Base-by-base conservation (phyloP, 2,329 filamentous ascomycete genomes). In the Acephala macrosclerotiorum region DNA sequence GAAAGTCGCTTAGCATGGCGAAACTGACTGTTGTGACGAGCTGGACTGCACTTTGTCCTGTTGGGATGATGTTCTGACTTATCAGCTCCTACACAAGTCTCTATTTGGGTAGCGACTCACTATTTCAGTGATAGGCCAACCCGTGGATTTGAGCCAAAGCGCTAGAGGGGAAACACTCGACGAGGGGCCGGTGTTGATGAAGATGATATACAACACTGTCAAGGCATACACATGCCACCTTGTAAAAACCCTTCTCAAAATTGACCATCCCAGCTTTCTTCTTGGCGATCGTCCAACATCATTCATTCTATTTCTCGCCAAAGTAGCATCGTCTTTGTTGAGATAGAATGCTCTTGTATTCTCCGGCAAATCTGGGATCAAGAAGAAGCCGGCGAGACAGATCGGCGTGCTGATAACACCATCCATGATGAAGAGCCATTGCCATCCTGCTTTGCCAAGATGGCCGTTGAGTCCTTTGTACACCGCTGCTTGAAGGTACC, bases 1-100 rank as follows among this genome's bases (percentile, higher is more conserved):
- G 77, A 5, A 83, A 79, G 35, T 87, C 85, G 11, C 84, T 87
- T 2, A 81, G 77, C 77, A 85, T 86, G 9, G 85, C 85, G 67
- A 85, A 85, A 5, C 77, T 71, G 0, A 88, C 77, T 0, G 85
- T 87, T 2, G 81, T 80, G 1, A 86, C 78, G 0, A 87, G 80
- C 66, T 86, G 83, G 1, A 88, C 81, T 0, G 82, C 85, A 35
- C 78, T 79, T 7, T 82, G 78, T 1, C 78, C 79, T 0, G 82
- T 84, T 0, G 82, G 82, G 26, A 83, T 83, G 53, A 81, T 82
- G 58, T 85, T 85, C 76, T 78, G 11, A 20, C 42, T 18, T 2
- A 18, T 18, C 3, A 20, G 33, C 16, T 63, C 25, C 25, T 26
- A 29, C 26, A 60, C 42, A 2, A 29, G 4, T 18, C 1, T 26